Evolutionary conservation across 352 stramenopile species (phyloP).

Genomic region (Elongisporangium undulatum): DNA sequence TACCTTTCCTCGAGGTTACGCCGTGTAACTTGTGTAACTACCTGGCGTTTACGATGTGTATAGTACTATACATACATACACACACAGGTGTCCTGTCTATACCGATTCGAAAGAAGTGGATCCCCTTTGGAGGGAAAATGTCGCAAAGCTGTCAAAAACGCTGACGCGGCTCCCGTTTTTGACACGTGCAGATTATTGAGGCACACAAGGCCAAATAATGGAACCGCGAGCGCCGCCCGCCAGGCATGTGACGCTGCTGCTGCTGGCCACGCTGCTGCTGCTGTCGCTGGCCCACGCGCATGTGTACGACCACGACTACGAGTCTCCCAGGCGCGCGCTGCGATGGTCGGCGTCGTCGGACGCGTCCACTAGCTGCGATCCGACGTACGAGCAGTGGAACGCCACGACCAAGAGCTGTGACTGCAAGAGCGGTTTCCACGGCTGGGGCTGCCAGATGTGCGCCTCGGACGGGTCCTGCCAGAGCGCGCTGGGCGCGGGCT

Average conservation of each 20-base stretch:
- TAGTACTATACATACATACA: not conserved
- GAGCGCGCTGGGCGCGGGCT: conserved; percentile 25
- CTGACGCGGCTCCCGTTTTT: not conserved
- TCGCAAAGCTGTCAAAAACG: not conserved
- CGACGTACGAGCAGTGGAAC: conserved; percentile 55
- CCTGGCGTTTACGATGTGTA: not conserved
- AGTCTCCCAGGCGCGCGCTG: not conserved
- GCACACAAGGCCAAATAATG: not conserved
- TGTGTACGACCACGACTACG: not conserved
- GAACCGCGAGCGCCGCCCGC: not conserved
- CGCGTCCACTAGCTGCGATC: conserved; percentile 26
- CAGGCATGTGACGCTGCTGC: not conserved
- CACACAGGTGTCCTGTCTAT: not conserved
- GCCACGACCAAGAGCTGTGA: conserved; percentile 46
- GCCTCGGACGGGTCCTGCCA: conserved; percentile 23
- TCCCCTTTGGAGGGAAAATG: not conserved
- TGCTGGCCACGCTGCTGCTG: not conserved
- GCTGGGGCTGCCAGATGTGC: conserved; percentile 66
- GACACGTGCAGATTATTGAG: not conserved
- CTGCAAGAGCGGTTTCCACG: conserved; percentile 52
- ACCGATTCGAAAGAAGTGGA: not conserved
- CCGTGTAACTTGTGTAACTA: not conserved
- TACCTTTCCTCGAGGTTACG: not conserved
- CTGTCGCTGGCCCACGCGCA: not conserved
- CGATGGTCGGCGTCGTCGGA: not conserved